Evolutionary conservation across 352 stramenopile species (phyloP), one percentile per base, ranked within the genome.

Genomic region (Globisporangium abappressorium): DNA sequence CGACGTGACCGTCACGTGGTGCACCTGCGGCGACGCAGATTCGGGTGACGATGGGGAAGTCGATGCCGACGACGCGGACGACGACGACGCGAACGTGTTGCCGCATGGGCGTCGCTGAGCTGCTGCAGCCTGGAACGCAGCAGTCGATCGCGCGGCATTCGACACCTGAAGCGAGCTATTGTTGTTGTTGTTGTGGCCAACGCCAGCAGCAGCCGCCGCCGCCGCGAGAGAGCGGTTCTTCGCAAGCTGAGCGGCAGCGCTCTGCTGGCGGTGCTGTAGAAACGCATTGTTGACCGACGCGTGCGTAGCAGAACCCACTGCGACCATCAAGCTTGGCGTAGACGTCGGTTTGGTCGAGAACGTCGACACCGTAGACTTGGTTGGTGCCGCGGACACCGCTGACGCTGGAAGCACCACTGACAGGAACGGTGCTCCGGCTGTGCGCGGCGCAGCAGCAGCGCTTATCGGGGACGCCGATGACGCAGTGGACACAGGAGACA

Each of bases 1-100:
- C 24, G 84, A 92, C 18, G 80, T 87, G 58, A 90, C 84, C 1
- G 84, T 90, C 49, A 91, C 74, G 61, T 90, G 84, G 59, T 91
- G 84, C 71, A 92, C 67, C 15, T 78, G 75, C 47, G 77, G 79
- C 8, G 81, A 82, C 36, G 79, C 47, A 30, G 76, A 70, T 47
- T 89, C 78, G 1, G 81, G 68, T 0, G 83, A 85, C 46, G 81
- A 84, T 34, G 79, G 69, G 14, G 74, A 75, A 5, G 79, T 77
- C 43, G 73, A 65, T 41, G 72, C 78, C n/a, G 57, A 81, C 5
- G 80, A 66, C 46, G 80, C 82, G 28, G 75, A 82, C 55, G 81
- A 71, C 41, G 82, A 77, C 43, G 75, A 72, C 26, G 80, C 70
- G 9, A 78, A 79, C 43, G 69, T 75, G 69, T 90, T 87, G 28